Evolutionary conservation across 495 filamentous ascomycete species (phyloP).

Genomic region (Lindgomyces ingoldianus): DNA sequence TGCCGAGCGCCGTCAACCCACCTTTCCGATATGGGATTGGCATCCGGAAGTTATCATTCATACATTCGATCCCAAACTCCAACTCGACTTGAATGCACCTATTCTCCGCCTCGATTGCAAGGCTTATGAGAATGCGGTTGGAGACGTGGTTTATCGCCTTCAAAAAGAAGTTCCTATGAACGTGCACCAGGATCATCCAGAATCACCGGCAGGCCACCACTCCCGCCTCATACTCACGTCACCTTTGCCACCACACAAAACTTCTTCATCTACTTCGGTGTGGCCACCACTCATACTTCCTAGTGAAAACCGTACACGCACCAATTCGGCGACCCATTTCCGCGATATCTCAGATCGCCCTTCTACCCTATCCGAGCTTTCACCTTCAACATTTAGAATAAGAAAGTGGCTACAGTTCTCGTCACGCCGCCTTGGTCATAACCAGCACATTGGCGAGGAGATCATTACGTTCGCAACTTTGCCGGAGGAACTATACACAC

Average conservation of each 20-base stretch:
- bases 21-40: constrained; percentile 62
- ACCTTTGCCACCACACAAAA: constrained; percentile 47
- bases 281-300: constrained; percentile 81
- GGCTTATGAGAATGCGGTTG: constrained; percentile 24
- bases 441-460: constrained; percentile 58
- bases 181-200: constrained; percentile 45
- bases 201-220: constrained; percentile 43
- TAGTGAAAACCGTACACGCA: constrained; percentile 56
- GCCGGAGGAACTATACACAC: constrained; percentile 68
- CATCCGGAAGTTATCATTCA: constrained; percentile 73
- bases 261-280: constrained; percentile 49
- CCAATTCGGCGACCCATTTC: constrained; percentile 46
- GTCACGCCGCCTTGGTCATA: constrained; percentile 20
- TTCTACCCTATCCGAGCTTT: constrained; percentile 53
- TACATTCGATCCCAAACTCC: constrained; percentile 66
- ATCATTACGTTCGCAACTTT: constrained; percentile 77
- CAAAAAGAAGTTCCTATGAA: constrained; percentile 56
- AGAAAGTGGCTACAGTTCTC: constrained; percentile 67
- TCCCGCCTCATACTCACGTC: constrained; percentile 50
- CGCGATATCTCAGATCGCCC: constrained; percentile 48
- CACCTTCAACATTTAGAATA: constrained; percentile 68
- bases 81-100: constrained; percentile 70
- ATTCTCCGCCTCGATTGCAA: constrained; percentile 57
- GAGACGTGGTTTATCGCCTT: background rate
- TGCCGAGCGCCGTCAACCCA: constrained; percentile 56